Evolutionary conservation across 331 rosid species (phyloP), one percentile per base, ranked within the genome.

Genomic region (Ulmus americana): DNA sequence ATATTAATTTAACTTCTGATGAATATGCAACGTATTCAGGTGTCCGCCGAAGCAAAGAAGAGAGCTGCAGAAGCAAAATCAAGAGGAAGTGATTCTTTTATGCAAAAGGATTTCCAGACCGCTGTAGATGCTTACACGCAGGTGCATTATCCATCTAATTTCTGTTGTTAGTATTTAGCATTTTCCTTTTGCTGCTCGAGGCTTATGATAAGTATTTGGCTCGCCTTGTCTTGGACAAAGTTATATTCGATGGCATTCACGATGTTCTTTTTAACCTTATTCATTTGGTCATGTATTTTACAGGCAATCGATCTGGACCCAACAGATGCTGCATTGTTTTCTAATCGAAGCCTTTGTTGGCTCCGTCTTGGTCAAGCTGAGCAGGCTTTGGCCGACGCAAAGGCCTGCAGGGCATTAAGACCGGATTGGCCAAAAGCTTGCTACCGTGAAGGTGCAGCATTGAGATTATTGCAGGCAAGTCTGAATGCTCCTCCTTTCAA

Each of bases 371-470:
- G 91, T 53, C 99, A 90, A 82, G 77, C 95, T 2, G 95, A 94
- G 77, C 86, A 77, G 7, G 95, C 99, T 76, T 77, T 94, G 68
- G 87, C 80, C 42, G 99, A 94, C 73, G 99, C 96, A 61, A 94
- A 85, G 81, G 80, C 88, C 39, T 90, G 95, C 76, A 80, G 95
- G 82, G 81, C 80, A 45, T 69, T 90, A 77, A 84, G 78, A 76
- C 96, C 99, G 13, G 90, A 90, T 72, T 94, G 99, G 99, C 72
- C 91, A 14, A 94, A 94, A 80, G 95, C 95, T 77, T 90, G 99
- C 80, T 94, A 85, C 54, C 86, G 97, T 14, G 99, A 87, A 87
- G 99, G 97, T 39, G 97, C 97, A 49, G 99, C 97, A 45, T 81
- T 90, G 68, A 88, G 91, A 35, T 73, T 87, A 48, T 76, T 94